Conservation (phyloP, 805 yeast genomes). For the Ogataea allantospora region DNA sequence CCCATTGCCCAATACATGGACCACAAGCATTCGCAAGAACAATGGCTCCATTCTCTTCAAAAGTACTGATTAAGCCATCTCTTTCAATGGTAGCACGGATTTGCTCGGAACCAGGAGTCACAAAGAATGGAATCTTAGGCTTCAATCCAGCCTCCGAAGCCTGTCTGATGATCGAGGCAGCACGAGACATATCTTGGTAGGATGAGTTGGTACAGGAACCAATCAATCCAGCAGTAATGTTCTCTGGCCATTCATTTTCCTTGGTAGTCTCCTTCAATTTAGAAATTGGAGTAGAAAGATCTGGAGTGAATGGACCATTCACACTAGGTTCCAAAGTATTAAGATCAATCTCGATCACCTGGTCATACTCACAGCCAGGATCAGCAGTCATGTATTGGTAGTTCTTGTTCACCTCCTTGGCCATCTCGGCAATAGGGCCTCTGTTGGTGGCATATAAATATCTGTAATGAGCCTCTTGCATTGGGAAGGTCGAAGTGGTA, state of each 20-base stretch:
- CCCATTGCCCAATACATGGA: constrained; percentile 99
- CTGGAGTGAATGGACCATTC: constrained; percentile 98
- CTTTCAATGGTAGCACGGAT: constrained; percentile 97
- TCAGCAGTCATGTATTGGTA: constrained; percentile 77
- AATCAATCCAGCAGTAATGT: constrained; percentile 90
- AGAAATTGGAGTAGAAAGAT: constrained; percentile 92
- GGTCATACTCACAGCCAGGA: constrained; percentile 90
- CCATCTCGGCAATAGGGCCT: constrained; percentile 79
- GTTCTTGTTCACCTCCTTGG: constrained; percentile 60
- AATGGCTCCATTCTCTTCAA: constrained; percentile 88
- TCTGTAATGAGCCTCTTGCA: constrained; percentile 83
- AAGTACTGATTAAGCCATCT: constrained; percentile 88
- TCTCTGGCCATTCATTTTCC: constrained; percentile 88
- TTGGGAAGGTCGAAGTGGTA: constrained; percentile 96
- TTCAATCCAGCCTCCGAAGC: constrained; percentile 90
- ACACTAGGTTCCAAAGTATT: constrained; percentile 90
- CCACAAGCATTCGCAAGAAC: constrained; percentile 99
- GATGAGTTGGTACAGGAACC: constrained; percentile 99
- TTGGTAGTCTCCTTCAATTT: constrained; percentile 80
- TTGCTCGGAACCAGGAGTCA: constrained; percentile 98
- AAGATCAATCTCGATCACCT: constrained; percentile 86
- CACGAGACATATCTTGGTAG: constrained; percentile 96
- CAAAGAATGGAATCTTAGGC: constrained; percentile 88
- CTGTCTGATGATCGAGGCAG: constrained; percentile 87
- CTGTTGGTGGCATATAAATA: constrained; percentile 87